Percentiles rank a stretch among this genome's conserved stretches.
Evolutionary conservation across 1,284 basidiomycete genomes (phyloP).

Genomic region (Sparassis latifolia): DNA sequence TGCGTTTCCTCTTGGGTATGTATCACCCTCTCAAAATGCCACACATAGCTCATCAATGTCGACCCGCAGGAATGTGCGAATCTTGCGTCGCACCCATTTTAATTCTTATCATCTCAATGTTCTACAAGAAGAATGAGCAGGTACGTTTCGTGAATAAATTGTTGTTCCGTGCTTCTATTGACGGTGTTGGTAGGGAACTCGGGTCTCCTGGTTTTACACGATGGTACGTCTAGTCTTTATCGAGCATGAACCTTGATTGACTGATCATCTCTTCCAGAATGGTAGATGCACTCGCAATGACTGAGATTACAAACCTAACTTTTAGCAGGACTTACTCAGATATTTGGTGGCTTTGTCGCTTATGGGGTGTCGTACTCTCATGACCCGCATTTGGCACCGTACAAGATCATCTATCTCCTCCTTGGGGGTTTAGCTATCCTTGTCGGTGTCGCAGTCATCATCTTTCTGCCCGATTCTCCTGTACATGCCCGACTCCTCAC

Average conservation of each 20-base stretch:
- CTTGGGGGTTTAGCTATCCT: constrained; percentile 58
- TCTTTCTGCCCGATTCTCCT: constrained; percentile 65
- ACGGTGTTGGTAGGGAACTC: constrained; percentile 31
- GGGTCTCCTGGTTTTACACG: constrained; percentile 66
- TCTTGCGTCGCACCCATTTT: constrained; percentile 59
- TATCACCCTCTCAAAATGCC: neutral
- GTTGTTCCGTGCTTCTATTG: neutral
- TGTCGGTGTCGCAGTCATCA: constrained; percentile 49
- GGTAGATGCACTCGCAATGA: constrained; percentile 5
- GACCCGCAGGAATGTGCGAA: constrained; percentile 52
- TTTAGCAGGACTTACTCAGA: constrained; percentile 34
- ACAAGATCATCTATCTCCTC: constrained; percentile 61
- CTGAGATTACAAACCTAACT: neutral
- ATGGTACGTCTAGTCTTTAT: constrained; percentile 34
- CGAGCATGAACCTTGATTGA: neutral
- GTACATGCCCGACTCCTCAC: constrained; percentile 55
- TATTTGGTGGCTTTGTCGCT: constrained; percentile 64
- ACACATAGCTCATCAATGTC: too few species aligned
- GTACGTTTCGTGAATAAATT: constrained; percentile 19
- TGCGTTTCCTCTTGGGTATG: constrained; percentile 55
- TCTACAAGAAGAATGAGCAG: constrained; percentile 68
- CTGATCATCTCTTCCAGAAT: constrained; percentile 12
- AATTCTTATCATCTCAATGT: constrained; percentile 62
- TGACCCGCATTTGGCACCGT: constrained; percentile 42
- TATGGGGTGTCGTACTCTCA: constrained; percentile 57